Percentiles rank a stretch among this genome's conserved stretches.
Conservation (phyloP, 1,139 yeast species). For the Suhomyces kunorum region DNA sequence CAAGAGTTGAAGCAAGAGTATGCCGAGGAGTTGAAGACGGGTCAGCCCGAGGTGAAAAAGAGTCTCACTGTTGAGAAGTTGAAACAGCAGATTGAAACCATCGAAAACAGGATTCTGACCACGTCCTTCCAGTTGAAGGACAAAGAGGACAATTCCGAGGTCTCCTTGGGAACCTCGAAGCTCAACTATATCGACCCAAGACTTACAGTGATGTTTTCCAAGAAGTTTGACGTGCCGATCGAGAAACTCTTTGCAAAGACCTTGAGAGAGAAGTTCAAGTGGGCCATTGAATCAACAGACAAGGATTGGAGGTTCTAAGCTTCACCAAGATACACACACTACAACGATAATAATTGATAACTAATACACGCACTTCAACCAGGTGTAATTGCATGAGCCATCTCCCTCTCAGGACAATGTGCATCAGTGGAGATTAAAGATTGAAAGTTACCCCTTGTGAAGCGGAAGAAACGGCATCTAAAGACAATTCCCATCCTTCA, state of each 20-base stretch:
- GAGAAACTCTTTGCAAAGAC: constrained; percentile 92
- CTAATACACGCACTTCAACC: background rate
- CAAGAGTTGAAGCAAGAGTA: constrained; percentile 58
- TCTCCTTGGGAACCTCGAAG: constrained; percentile 90
- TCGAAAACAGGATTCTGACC: constrained; percentile 70
- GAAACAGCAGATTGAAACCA: constrained; percentile 66
- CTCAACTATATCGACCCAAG: constrained; percentile 96
- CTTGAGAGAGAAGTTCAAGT: constrained; percentile 83
- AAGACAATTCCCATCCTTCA: too few species aligned
- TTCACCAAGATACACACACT: background rate
- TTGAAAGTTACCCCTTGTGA: too few species aligned
- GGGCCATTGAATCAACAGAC: constrained; percentile 95
- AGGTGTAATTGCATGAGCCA: too few species aligned
- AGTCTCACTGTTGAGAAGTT: constrained; percentile 68
- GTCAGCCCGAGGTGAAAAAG: constrained; percentile 58
- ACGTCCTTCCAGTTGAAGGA: constrained; percentile 79
- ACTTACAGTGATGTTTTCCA: constrained; percentile 84
- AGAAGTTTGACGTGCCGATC: constrained; percentile 83
- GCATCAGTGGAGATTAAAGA: too few species aligned
- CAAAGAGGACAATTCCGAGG: constrained; percentile 91
- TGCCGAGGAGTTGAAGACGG: constrained; percentile 60
- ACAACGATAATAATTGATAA: background rate
- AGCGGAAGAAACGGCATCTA: too few species aligned
- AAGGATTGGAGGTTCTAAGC: constrained; percentile 77
- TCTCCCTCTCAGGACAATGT: too few species aligned